Base-by-base conservation (phyloP, 768 basidiomycete species). In the Kwoniella bestiolae region DNA sequence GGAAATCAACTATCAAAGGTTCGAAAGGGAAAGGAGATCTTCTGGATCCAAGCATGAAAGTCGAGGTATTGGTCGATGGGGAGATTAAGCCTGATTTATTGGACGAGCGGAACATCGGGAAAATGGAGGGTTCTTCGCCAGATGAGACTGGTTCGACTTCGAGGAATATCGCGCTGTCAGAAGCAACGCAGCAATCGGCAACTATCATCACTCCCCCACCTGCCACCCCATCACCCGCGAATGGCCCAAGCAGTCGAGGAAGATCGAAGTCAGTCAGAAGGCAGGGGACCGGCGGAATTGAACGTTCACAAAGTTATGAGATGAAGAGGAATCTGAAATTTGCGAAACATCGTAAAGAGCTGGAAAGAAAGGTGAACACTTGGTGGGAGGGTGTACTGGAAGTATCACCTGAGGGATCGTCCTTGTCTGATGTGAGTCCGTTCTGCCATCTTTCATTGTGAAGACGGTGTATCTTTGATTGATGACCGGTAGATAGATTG, bases 261-360 rank as follows among this genome's bases (percentile, higher is more conserved):
- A 52, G 50, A 14, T 23, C 28, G 29, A 52, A 28, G 16, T 28
- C 16, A 6, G 4, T 31, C 9, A 52, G 16, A 18, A 8, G 11
- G 11, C 9, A 28, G 16, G 7, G 4, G 11, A 25, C 12, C 28
- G 25, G 50, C 18, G n/a, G n/a, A n/a, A 12, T 11, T 6, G 46
- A 47, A 11, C 11, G 21, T 47, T 6, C 6, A 11, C 46, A 47
- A 47, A 21, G 23, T 11, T 6, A 47, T 11, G 46, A 21, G 16
- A 31, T 14, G 4, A 52, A 11, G 23, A 52, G 11, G 29, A 26
- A 52, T 52, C 50, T 41, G 55, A 56, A 28, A 26, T 56, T 56
- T 21, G 34, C 34, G 8, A 56, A 56, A 35, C 8, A 56, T 41
- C 55, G 55, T 28, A 21, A 9, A 8, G 31, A 34, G 21, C 31